Percentiles rank a stretch among this genome's conserved stretches.
Evolutionary conservation across 345 rosid species (phyloP).

Genomic region (Camelina hispida): DNA sequence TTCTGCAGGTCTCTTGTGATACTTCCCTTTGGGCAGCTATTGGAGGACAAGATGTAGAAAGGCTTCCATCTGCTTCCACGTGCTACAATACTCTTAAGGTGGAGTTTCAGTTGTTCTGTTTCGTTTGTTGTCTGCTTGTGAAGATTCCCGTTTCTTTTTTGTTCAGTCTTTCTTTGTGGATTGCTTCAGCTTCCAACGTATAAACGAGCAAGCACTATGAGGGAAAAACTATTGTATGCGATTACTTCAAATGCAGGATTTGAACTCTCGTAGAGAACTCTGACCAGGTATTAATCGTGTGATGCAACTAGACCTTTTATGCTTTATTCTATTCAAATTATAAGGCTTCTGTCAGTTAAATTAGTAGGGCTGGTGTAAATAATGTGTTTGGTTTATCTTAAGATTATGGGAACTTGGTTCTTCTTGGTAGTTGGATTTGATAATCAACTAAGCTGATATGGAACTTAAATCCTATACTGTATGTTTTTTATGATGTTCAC

Average conservation of each 20-base stretch:
- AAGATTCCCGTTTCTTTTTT: conserved; percentile 16
- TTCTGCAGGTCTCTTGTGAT: conserved; percentile 79
- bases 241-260: conserved; percentile 95
- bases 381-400: conserved; percentile 17
- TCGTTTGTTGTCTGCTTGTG: conserved; percentile 9
- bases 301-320: conserved; percentile 41
- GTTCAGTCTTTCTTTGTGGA: conserved; percentile 37
- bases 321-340: neutral
- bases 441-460: conserved; percentile 18
- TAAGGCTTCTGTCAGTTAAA: conserved; percentile 2
- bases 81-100: conserved; percentile 99
- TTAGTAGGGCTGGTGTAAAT: neutral
- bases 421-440: conserved; percentile 26
- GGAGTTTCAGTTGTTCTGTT: conserved; percentile 23
- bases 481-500: conserved; percentile 26
- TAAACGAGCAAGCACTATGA: conserved; percentile 86
- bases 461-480: neutral
- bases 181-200: conserved; percentile 91
- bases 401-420: conserved; percentile 6
- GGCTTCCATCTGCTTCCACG: conserved; percentile 99
- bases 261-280: conserved; percentile 78
- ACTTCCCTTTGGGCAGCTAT: conserved; percentile 88
- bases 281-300: conserved; percentile 32
- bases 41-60: conserved; percentile 96
- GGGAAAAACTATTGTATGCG: conserved; percentile 90